Evolutionary conservation across 331 rosid genomes (phyloP).

Genomic region (Dryas integrifolia): DNA sequence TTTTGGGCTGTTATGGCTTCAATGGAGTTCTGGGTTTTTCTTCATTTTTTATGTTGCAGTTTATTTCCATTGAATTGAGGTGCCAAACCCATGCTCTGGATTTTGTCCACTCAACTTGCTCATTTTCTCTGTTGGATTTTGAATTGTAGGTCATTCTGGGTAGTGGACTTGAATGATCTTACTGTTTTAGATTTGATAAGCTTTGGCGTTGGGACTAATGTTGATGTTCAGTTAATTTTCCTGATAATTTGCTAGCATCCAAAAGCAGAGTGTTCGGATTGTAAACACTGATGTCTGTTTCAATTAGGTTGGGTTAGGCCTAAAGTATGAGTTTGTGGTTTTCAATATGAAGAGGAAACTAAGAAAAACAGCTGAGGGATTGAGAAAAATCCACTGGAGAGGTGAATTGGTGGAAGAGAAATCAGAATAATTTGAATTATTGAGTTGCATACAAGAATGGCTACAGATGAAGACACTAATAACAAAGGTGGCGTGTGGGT

Average conservation of each 20-base stretch:
- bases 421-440: background rate
- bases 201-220: background rate
- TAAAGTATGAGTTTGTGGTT: background rate
- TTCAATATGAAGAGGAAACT: background rate
- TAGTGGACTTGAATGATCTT: background rate
- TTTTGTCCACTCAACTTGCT: background rate
- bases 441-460: background rate
- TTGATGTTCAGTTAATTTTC: background rate
- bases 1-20: background rate
- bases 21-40: background rate
- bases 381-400: background rate
- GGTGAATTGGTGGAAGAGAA: constrained; percentile 9
- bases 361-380: background rate
- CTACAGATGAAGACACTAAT: background rate
- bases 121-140: background rate
- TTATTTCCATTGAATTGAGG: background rate
- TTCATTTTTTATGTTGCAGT: background rate
- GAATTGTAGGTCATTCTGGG: background rate
- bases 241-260: background rate
- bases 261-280: background rate
- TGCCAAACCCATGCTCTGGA: background rate
- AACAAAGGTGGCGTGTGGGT: background rate
- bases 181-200: background rate
- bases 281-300: background rate
- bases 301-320: background rate